phyloP scores from a whole-genome alignment of 2,329 filamentous ascomycete genomes.

The Periconia sp. region DNA sequence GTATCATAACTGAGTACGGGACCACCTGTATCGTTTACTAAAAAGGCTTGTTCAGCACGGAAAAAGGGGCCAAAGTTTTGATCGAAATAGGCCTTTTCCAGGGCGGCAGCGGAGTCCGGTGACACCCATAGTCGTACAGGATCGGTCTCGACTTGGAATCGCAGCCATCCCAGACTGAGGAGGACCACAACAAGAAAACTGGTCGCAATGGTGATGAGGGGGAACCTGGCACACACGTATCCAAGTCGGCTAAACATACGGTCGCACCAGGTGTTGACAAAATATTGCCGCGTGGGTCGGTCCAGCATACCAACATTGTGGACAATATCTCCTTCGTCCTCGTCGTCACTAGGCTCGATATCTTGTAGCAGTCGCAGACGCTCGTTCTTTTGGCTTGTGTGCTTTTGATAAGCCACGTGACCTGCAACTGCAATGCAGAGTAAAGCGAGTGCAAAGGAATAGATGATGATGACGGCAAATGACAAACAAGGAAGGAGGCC shows the following conservation, averaged over 20 bases:
- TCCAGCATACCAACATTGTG: slow-evolving; percentile 77
- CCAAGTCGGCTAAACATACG: slow-evolving; percentile 78
- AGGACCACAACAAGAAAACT: slow-evolving; percentile 76
- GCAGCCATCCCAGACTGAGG: slow-evolving; percentile 83
- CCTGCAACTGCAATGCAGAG: slow-evolving; percentile 69
- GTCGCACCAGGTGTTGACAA: slow-evolving; percentile 81
- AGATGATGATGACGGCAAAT: slow-evolving; percentile 86
- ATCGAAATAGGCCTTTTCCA: slow-evolving; percentile 95
- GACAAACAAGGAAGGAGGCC: slow-evolving; percentile 90
- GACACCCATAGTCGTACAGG: slow-evolving; percentile 97
- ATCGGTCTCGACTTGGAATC: slow-evolving; percentile 86
- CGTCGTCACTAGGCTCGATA: slow-evolving; percentile 80
- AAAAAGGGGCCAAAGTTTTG: slow-evolving; percentile 93
- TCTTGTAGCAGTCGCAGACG: slow-evolving; percentile 86
- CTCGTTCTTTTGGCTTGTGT: slow-evolving; percentile 74
- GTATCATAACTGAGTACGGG: slow-evolving; percentile 89
- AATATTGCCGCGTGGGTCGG: slow-evolving; percentile 76
- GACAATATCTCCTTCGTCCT: slow-evolving; percentile 86
- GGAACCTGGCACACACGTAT: slow-evolving; percentile 78
- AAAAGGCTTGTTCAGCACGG: slow-evolving; percentile 86
- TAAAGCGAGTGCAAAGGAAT: slow-evolving; percentile 72
- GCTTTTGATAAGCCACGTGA: slow-evolving; percentile 74
- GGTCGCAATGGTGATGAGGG: slow-evolving; percentile 75
- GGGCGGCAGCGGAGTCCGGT: slow-evolving; percentile 83
- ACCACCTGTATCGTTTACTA: slow-evolving; percentile 84